Base-by-base conservation (phyloP, 2,329 filamentous ascomycete genomes). In the Didymella keratinophila region DNA sequence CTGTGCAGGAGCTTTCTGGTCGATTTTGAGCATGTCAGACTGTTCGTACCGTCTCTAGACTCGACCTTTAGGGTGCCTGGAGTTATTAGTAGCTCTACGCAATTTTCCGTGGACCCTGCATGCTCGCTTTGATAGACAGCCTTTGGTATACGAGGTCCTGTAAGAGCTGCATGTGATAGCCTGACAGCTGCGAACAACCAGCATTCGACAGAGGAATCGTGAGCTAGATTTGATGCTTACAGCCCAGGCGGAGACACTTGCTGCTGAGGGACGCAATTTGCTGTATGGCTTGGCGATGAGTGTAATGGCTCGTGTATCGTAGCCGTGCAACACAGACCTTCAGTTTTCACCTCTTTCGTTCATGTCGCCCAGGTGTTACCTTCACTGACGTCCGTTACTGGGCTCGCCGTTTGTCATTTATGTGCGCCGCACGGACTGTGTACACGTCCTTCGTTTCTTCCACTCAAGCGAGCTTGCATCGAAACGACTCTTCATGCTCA, bases 331-430 rank as follows among this genome's bases (percentile, higher is more conserved):
- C 43, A 46, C 43, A n/a, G n/a, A 8, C 39, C 8, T 21, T 34
- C 12, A 14, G 32, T 7, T 4, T n/a, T 32, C 27, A 34, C 21
- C 18, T 20, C 51, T 47, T 7, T 5, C 18, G 20, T 16, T 20
- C n/a, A 21, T 30, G 23, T 16, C 5, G 44, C 2, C 8, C 28
- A 20, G 12, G 50, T 37, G 20, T 42, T 9, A 16, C 44, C 18
- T 48, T 54, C 34, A 49, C 44, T 30, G 49, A 34, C 30, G 50
- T 49, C 9, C 28, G 20, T 28, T 42, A 41, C 10, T n/a, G 12
- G 18, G 11, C 18, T 34, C 16, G 27, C 28, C 21, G 2, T 55
- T 18, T 32, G 39, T 48, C 30, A 42, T 14, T 30, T 23, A 7
- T 16, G 6, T 23, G 43, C 43, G 8, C 25, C 34, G 34, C 34